These are phyloP conservation scores for Glutinoglossum americanum DNA, from an alignment of 495 filamentous ascomycete genomes.

Conservation along the genomic window DNA sequence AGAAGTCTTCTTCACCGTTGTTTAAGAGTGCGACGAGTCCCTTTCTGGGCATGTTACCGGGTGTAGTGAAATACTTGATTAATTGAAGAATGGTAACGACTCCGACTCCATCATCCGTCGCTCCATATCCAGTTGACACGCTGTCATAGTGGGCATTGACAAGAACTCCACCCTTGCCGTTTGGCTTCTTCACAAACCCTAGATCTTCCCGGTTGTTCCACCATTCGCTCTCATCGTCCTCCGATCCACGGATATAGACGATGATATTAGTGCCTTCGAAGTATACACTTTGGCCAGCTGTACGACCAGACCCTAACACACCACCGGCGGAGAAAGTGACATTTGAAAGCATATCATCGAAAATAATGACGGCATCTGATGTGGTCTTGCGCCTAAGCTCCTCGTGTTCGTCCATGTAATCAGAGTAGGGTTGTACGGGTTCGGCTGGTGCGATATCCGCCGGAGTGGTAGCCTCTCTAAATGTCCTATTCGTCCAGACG, in stretches of 20 bases:
- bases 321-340: slow-evolving; percentile 29
- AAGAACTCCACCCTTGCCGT: slow-evolving; percentile 53
- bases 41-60: slow-evolving; percentile 50
- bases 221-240: slow-evolving; percentile 45
- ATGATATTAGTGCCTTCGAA: slow-evolving; percentile 89
- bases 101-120: slow-evolving; percentile 85
- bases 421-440: neutral
- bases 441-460: neutral
- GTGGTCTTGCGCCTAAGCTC: slow-evolving; percentile 10
- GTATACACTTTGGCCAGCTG: slow-evolving; percentile 37
- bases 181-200: slow-evolving; percentile 22
- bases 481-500: neutral
- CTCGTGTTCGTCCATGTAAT: slow-evolving; percentile 1
- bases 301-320: slow-evolving; percentile 5
- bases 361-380: slow-evolving; percentile 29
- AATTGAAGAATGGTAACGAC: slow-evolving; percentile 71
- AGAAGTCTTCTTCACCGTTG: slow-evolving; percentile 86
- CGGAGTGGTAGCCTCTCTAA: slow-evolving; percentile 8
- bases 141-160: slow-evolving; percentile 95
- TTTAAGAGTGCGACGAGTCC: slow-evolving; percentile 78
- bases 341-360: slow-evolving; percentile 67
- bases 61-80: slow-evolving; percentile 66
- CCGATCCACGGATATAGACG: slow-evolving; percentile 66
- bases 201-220: slow-evolving; percentile 24
- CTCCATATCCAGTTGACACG: slow-evolving; percentile 75